These are phyloP conservation scores for Malus hybrid DNA, from an alignment of 331 rosid genomes.

Conservation along the genomic window DNA sequence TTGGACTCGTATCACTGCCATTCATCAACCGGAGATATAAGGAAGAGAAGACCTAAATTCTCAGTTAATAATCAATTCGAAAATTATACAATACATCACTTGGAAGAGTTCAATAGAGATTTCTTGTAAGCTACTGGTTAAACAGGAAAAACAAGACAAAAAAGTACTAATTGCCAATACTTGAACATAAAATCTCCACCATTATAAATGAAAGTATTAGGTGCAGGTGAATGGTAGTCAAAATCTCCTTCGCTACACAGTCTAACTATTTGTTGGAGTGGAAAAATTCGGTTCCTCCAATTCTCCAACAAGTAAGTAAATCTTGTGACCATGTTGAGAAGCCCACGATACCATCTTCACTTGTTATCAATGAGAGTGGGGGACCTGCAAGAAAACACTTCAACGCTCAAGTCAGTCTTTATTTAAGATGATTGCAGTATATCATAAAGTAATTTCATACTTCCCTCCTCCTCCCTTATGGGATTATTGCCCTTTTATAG, in stretches of 20 bases:
- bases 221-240: neutral
- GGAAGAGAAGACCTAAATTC: neutral
- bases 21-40: slow-evolving; percentile 37
- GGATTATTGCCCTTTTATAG: no score
- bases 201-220: neutral
- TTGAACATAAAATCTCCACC: neutral
- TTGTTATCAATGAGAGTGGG: no score
- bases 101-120: neutral
- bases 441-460: no score
- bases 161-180: neutral
- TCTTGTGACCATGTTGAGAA: no score
- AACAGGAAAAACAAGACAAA: no score
- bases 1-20: slow-evolving; percentile 58
- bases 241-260: neutral
- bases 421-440: no score
- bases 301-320: no score
- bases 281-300: no score
- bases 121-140: neutral
- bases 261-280: neutral
- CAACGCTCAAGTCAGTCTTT: no score
- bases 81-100: neutral
- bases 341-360: no score
- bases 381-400: no score
- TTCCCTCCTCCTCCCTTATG: no score
- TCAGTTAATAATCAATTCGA: neutral